Evolutionary conservation across 768 basidiomycete genomes (phyloP).

Genomic region (Guyanaporus albipodus): DNA sequence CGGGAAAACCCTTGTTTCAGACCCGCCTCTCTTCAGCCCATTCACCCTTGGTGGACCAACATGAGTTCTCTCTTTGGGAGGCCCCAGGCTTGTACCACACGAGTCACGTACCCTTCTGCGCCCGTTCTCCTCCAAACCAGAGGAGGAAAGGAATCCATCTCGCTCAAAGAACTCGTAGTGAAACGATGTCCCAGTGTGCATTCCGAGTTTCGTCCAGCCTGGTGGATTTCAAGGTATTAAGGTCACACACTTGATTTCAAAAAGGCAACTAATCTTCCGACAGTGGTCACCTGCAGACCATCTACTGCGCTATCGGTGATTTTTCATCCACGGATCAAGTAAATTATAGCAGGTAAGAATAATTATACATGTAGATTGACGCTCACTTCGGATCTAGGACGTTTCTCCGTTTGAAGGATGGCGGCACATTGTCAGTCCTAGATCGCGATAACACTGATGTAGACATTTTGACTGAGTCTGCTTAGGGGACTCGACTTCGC

Average conservation of each 20-base stretch:
- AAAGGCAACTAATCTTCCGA: slow-evolving; percentile 11
- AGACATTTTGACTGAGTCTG: not conserved
- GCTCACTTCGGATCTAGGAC: slow-evolving; percentile 20
- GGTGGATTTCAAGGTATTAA: slow-evolving; percentile 33
- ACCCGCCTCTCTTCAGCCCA: too few relatives aligned
- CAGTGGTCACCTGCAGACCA: slow-evolving; percentile 33
- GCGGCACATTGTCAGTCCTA: slow-evolving; percentile 31
- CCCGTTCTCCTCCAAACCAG: slow-evolving; percentile 21
- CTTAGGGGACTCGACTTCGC: slow-evolving; percentile 33
- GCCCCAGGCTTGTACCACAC: slow-evolving; percentile 12
- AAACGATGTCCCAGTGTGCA: slow-evolving; percentile 27
- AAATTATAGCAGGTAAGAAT: slow-evolving; percentile 28
- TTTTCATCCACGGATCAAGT: slow-evolving; percentile 30
- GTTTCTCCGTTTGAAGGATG: slow-evolving; percentile 28
- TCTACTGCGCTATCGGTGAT: slow-evolving; percentile 30
- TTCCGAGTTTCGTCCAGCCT: slow-evolving; percentile 28
- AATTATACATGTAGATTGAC: not conserved
- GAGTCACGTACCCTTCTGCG: slow-evolving; percentile 19
- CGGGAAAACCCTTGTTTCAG: too few relatives aligned
- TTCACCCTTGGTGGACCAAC: too few relatives aligned
- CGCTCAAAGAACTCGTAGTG: slow-evolving; percentile 30
- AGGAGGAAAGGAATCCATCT: slow-evolving; percentile 13
- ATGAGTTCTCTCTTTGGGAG: too few relatives aligned
- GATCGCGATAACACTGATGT: not conserved
- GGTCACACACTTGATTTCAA: not conserved